phyloP scores from a whole-genome alignment of 495 filamentous ascomycete genomes.

The Penicillium malachiteum region DNA sequence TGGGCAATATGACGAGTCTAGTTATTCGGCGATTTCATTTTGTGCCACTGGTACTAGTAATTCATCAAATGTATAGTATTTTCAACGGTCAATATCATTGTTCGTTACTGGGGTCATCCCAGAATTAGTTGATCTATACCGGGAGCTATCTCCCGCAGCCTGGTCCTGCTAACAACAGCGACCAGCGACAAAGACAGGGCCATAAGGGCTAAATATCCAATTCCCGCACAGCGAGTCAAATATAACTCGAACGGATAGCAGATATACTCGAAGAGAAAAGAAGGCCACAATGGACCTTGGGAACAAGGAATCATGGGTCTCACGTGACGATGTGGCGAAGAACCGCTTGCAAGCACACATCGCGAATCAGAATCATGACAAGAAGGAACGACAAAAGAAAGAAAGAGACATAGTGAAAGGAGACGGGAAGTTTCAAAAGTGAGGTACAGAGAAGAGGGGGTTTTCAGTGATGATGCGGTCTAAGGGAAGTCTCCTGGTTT shows the following conservation, averaged over 20 bases:
- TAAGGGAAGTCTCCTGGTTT: not conserved
- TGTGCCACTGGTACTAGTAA: not conserved
- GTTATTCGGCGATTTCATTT: no score
- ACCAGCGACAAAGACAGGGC: not conserved
- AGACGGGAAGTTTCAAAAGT: slow-evolving; percentile 6
- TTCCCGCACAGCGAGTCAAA: slow-evolving; percentile 1
- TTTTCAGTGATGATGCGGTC: not conserved
- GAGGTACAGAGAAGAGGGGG: not conserved
- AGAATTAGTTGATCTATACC: slow-evolving; percentile 28
- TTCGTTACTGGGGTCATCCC: slow-evolving; percentile 26
- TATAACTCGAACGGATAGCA: slow-evolving; percentile 5
- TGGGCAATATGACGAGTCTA: no score
- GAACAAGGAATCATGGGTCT: slow-evolving; percentile 27
- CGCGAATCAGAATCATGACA: slow-evolving; percentile 25
- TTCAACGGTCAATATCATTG: slow-evolving; percentile 2
- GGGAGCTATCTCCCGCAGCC: slow-evolving; percentile 14
- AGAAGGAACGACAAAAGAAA: slow-evolving; percentile 23
- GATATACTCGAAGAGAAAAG: slow-evolving; percentile 5
- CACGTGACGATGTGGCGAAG: slow-evolving; percentile 32
- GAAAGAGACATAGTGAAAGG: slow-evolving; percentile 25
- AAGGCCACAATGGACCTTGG: slow-evolving; percentile 11
- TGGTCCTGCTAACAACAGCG: slow-evolving; percentile 3
- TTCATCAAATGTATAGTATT: no score
- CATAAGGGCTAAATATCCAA: slow-evolving; percentile 4
- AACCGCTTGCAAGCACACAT: slow-evolving; percentile 38